Evolutionary conservation across 441 rosid species (phyloP).

Genomic region (Kokia cookei): DNA sequence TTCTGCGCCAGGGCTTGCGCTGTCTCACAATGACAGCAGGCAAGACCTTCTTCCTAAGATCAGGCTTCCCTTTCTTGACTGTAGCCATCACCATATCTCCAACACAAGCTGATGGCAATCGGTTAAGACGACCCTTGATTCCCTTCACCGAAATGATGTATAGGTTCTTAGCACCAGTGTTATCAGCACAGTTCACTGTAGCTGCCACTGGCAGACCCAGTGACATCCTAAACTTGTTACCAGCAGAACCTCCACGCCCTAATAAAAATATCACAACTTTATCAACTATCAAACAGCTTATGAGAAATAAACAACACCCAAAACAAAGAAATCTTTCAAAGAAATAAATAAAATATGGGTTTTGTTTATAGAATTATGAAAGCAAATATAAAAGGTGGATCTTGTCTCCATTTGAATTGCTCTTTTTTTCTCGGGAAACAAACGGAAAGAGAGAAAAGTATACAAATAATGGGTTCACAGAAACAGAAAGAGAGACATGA

Average conservation of each 20-base stretch:
- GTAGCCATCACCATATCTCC: constrained; percentile 96
- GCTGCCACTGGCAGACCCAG: constrained; percentile 95
- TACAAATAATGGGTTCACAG: neutral
- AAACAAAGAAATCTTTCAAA: neutral
- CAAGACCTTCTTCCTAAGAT: constrained; percentile 76
- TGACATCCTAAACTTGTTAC: constrained; percentile 92
- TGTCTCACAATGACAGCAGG: constrained; percentile 78
- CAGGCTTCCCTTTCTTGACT: constrained; percentile 79
- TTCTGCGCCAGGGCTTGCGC: constrained; percentile 85
- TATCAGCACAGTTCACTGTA: constrained; percentile 84
- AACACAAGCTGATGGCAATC: constrained; percentile 77
- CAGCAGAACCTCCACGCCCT: constrained; percentile 81
- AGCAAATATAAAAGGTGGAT: neutral
- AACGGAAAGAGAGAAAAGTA: neutral
- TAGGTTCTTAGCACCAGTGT: constrained; percentile 88
- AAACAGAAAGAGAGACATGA: neutral
- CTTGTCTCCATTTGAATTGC: neutral
- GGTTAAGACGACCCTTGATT: constrained; percentile 72
- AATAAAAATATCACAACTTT: neutral
- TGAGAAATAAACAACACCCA: neutral
- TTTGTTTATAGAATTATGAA: neutral
- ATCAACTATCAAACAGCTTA: neutral
- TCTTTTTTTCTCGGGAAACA: neutral
- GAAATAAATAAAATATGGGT: neutral
- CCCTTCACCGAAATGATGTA: constrained; percentile 82